Percentiles rank a stretch among this genome's conserved stretches.
Evolutionary conservation across 225 moss, liverwort and hornwort genomes (phyloP).

Genomic region (Pleurozium schreberi): DNA sequence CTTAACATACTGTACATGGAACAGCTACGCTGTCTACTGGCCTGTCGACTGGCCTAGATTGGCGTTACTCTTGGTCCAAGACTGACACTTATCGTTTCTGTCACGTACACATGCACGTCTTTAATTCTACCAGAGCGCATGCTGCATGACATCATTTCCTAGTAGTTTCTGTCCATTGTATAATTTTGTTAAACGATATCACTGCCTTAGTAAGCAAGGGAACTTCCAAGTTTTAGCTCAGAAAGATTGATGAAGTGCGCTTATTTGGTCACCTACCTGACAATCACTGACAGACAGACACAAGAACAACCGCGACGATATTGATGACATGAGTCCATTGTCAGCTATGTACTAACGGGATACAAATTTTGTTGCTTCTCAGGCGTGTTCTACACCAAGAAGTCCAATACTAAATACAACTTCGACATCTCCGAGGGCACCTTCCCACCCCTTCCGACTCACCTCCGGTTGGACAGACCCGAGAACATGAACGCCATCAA

Average conservation of each 20-base stretch:
- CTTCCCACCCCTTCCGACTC: constrained; percentile 14
- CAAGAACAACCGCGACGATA: neutral
- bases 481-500: constrained; percentile 25
- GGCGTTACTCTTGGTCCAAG: neutral
- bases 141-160: neutral
- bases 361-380: neutral
- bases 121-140: neutral
- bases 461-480: constrained; percentile 7
- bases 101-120: neutral
- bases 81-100: neutral
- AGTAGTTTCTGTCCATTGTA: no score
- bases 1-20: neutral
- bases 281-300: neutral
- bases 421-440: neutral
- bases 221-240: neutral
- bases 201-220: neutral
- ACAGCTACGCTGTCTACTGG: neutral
- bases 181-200: neutral
- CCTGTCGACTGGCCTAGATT: neutral
- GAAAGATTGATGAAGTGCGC: neutral
- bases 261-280: neutral
- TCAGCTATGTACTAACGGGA: neutral
- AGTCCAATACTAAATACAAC: constrained; percentile 16
- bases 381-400: constrained; percentile 46
- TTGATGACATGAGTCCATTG: neutral